Percentiles rank a stretch among this genome's conserved stretches.
phyloP scores from a whole-genome alignment of 2,329 filamentous ascomycete species.

The Tolypocladium cylindrosporum region DNA sequence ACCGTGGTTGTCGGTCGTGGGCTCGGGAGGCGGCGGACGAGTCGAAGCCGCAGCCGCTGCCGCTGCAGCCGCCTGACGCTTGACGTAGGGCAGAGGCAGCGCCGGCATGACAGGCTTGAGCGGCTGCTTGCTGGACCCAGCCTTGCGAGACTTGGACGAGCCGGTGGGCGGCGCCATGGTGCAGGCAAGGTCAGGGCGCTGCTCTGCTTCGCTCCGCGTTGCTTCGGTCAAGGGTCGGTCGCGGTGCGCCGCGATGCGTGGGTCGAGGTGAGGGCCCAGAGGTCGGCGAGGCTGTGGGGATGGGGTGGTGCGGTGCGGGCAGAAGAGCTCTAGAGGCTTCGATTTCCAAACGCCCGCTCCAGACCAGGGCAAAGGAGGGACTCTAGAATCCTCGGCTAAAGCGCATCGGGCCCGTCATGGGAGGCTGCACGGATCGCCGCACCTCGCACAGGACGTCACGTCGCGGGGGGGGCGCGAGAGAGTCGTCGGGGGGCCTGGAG shows the following conservation, averaged over 20 bases:
- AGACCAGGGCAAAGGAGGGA: conserved; percentile 7
- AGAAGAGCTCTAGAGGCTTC: conserved; percentile 7
- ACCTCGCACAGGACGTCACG: conserved; percentile 8
- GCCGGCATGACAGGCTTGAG: conserved; percentile 26
- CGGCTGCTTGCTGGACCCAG: conserved; percentile 17
- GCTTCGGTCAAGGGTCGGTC: background rate
- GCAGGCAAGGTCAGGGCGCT: background rate
- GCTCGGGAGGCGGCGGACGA: conserved; percentile 8
- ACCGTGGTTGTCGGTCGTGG: background rate
- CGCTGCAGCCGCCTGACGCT: conserved; percentile 24
- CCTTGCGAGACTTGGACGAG: conserved; percentile 21
- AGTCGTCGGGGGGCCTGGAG: background rate
- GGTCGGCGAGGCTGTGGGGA: conserved; percentile 3
- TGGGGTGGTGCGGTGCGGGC: background rate
- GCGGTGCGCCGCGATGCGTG: background rate
- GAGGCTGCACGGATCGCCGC: conserved; percentile 12
- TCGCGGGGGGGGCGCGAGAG: conserved; percentile 7
- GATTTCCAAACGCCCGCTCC: conserved; percentile 13
- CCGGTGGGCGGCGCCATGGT: conserved; percentile 24
- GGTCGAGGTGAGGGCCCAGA: conserved; percentile 1
- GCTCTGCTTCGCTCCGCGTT: background rate
- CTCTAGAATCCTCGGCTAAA: conserved; percentile 21
- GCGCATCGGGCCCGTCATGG: conserved; percentile 20
- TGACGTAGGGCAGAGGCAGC: conserved; percentile 27
- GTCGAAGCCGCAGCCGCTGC: conserved; percentile 14